Conservation (phyloP, 2,329 filamentous ascomycete genomes). For the Sordariomycetes sp. region DNA sequence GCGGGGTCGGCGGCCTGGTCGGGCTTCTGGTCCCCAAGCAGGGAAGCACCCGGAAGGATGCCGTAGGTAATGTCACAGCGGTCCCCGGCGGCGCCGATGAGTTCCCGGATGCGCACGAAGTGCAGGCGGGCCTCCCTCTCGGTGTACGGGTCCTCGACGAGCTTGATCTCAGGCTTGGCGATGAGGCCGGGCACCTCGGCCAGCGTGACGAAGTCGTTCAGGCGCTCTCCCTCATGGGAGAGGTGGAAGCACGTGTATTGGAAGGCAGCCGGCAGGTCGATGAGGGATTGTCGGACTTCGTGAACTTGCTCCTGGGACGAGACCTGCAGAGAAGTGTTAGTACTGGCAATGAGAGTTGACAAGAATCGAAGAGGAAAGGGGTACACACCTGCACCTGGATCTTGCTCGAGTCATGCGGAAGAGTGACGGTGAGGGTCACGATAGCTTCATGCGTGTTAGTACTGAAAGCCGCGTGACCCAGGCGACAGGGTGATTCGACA, state of each 20-base stretch:
- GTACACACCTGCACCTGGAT: slow-evolving; percentile 71
- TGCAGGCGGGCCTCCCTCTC: slow-evolving; percentile 98
- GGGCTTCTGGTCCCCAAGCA: slow-evolving; percentile 66
- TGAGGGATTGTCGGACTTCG: slow-evolving; percentile 91
- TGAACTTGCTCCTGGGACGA: slow-evolving; percentile 92
- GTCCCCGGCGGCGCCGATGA: slow-evolving; percentile 85
- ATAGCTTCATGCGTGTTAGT: slow-evolving; percentile 23
- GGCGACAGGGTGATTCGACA: too few relatives aligned
- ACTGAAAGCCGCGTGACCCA: neutral
- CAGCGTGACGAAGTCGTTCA: slow-evolving; percentile 92
- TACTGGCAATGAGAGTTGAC: neutral
- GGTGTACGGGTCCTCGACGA: slow-evolving; percentile 92
- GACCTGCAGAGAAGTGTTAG: slow-evolving; percentile 39
- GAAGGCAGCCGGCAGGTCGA: slow-evolving; percentile 84
- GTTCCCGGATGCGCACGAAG: slow-evolving; percentile 76
- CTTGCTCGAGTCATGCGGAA: slow-evolving; percentile 67
- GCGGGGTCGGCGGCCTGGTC: slow-evolving; percentile 21
- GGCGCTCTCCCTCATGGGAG: slow-evolving; percentile 72
- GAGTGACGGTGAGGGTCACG: slow-evolving; percentile 57
- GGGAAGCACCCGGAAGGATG: slow-evolving; percentile 68
- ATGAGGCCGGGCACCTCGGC: slow-evolving; percentile 75
- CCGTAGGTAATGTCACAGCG: slow-evolving; percentile 80
- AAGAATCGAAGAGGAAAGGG: neutral
- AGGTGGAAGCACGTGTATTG: slow-evolving; percentile 99
- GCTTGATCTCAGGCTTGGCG: slow-evolving; percentile 60